Base-by-base conservation (phyloP, 2,329 filamentous ascomycete species). In the Reticulascus tulasneorum region DNA sequence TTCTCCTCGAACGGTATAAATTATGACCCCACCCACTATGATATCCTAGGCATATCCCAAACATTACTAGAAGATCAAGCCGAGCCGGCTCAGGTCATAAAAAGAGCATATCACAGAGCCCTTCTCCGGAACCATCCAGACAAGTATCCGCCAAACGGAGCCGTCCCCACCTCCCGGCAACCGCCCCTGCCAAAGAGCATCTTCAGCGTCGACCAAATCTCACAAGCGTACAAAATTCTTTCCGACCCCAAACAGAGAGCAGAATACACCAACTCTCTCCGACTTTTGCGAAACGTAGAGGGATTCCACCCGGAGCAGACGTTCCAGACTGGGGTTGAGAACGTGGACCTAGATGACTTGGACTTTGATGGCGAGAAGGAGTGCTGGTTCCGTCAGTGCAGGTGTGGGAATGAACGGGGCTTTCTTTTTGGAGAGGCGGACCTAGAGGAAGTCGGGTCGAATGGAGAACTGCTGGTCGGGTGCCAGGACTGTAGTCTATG, bases 401-500 rank as follows among this genome's bases (percentile, higher is more conserved):
- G 80, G 34, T 84, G 80, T 55, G 80, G 80, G 24, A 82, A 82
- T 53, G 63, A 66, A 21, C 66, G 69, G 24, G 79, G 79, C 2
- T 84, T 77, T 52, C 55, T 71, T 19, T 72, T 84, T 44, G 60
- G 56, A 12, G 79, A 84, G 56, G 58, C 55, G 8, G 77, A 84
- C 52, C 60, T 84, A 31, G 73, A 79, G 45, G 75, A 73, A 51
- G 73, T 69, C 24, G 69, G 66, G 29, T 73, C 76, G 33, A 65
- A 74, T 44, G 73, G 79, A 8, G 76, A 80, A 51, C 56, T 84
- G 29, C 66, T 82, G 54, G 78, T 84, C 25, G 79, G 76, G 9
- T 84, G 80, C 50, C 65, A 67, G 37, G 79, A 82, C 48, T 84
- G 80, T 47, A 84, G 79, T 51, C 61, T 84, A 29, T 84, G 78